A percentile compares a stretch with the other conserved stretches of the same genome.
Conservation (phyloP, 208 protist species). For the Leishmania major region DNA sequence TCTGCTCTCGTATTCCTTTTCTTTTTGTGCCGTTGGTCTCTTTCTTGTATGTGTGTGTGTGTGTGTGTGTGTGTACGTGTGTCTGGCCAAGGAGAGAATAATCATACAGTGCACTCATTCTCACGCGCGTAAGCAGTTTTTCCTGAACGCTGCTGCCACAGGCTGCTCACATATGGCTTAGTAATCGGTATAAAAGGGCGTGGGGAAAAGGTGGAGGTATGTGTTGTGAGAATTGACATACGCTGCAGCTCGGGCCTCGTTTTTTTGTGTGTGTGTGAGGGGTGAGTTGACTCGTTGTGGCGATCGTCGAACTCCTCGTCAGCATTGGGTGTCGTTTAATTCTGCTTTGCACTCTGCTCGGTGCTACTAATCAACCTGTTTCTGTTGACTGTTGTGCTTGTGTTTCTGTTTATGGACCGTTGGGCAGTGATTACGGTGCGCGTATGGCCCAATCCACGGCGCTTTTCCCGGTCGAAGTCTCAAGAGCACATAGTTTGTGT, state of each 20-base stretch:
- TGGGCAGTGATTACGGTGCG: not conserved
- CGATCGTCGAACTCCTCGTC: not conserved
- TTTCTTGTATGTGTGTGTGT: not conserved
- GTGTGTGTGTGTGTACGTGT: not conserved
- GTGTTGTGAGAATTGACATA: not conserved
- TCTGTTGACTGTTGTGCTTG: not conserved
- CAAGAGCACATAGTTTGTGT: not conserved
- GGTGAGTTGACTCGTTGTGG: not conserved
- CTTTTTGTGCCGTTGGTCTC: not conserved
- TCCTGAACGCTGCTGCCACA: not conserved
- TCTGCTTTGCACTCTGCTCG: not conserved
- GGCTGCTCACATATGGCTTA: not conserved
- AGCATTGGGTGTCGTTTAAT: not conserved
- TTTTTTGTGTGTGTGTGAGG: not conserved
- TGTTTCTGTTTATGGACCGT: not conserved
- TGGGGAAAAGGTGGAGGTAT: not conserved
- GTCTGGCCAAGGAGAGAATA: not conserved
- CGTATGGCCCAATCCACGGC: not conserved
- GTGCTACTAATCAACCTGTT: not conserved
- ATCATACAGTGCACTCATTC: not conserved
- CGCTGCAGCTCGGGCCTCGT: not conserved
- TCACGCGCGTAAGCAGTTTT: not conserved
- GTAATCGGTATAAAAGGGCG: not conserved
- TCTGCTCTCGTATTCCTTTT: conserved; percentile 12
- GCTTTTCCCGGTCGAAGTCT: not conserved